Base-by-base conservation (phyloP, 179 eudicot species). In the Amaranthus tricolor region DNA sequence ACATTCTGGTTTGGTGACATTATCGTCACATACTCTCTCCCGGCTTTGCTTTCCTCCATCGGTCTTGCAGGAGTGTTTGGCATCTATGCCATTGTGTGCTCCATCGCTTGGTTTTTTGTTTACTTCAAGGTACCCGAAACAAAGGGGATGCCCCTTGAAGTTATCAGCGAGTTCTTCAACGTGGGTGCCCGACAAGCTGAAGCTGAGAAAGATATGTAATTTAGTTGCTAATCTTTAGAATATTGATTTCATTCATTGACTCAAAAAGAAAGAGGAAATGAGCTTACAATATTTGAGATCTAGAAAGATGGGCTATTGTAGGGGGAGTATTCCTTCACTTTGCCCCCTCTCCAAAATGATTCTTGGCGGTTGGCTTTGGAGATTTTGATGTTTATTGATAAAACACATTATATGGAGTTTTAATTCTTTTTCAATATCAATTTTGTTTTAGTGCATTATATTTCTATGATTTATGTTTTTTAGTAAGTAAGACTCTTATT, bases 111-210 rank as follows among this genome's bases (percentile, higher is more conserved):
- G 93, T 55, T 88, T 62, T 91, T 91, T 54, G 96, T 91, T 59
- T 91, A 70, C 84, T 57, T 86, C 40, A 91, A 88, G 80, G 97
- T 91, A 43, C 96, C 97, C 0, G 97, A 91, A 84, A 90, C 95
- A 1, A 91, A 89, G 80, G 94, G 91, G 6, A 89, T 91, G 96
- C 94, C 96, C 45, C 91, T 91, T 72, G 93, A 91, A 82, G 96
- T 91, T 66, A 91, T 91, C 7, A 83, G 92, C 0, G 96, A 91
- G 76, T 91, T 91, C 89, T 91, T 91, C 31, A 86, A 87, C 48
- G 83, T 91, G 50, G 97, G 97, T 20, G 93, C 97, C 4, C 84
- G 82, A 80, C 91, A 89, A 70, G 78, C 82, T 62, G 84, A 82
- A 51, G 80, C 79, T 48, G 84, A 74, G 10, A 82, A 82, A 59